Evolutionary conservation across 805 yeast species (phyloP).

Genomic region (Myxozyma kluyveri): DNA sequence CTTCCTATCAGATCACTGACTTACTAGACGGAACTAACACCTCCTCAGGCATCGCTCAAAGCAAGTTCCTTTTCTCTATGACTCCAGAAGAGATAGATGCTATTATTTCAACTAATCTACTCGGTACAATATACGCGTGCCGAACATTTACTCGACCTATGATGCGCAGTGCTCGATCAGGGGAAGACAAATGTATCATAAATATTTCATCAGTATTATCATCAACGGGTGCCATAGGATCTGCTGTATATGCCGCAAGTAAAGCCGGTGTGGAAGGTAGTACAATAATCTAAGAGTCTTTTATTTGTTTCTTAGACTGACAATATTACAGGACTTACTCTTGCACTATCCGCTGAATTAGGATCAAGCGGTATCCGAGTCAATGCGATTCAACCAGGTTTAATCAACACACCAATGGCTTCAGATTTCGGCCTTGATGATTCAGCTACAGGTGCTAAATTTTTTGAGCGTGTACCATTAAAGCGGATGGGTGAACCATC

Average conservation of each 20-base stretch:
- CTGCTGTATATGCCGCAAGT: slow-evolving; percentile 58
- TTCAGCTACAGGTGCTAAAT: slow-evolving; percentile 1
- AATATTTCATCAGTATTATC: slow-evolving; percentile 69
- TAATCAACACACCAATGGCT: slow-evolving; percentile 63
- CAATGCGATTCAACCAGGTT: slow-evolving; percentile 67
- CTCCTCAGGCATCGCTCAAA: slow-evolving; percentile 56
- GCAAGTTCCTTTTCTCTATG: slow-evolving; percentile 46
- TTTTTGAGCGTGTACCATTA: slow-evolving; percentile 19
- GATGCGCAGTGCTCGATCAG: slow-evolving; percentile 45
- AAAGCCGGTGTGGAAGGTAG: slow-evolving; percentile 59
- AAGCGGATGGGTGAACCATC: slow-evolving; percentile 22
- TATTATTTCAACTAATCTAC: slow-evolving; percentile 55
- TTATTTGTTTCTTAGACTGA: background rate
- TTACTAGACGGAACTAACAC: background rate
- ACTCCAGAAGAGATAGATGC: slow-evolving; percentile 46
- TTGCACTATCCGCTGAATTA: slow-evolving; percentile 58
- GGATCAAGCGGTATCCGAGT: slow-evolving; percentile 53
- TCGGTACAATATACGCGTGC: slow-evolving; percentile 59
- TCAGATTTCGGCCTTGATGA: background rate
- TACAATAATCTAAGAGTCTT: background rate
- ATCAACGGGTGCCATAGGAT: slow-evolving; percentile 38
- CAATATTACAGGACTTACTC: slow-evolving; percentile 50
- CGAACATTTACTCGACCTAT: slow-evolving; percentile 53
- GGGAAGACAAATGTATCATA: slow-evolving; percentile 44
- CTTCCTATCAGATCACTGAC: background rate